Evolutionary conservation across 495 filamentous ascomycete species (phyloP), one percentile per base, ranked within the genome.

Genomic region (Margaritispora aquatica): DNA sequence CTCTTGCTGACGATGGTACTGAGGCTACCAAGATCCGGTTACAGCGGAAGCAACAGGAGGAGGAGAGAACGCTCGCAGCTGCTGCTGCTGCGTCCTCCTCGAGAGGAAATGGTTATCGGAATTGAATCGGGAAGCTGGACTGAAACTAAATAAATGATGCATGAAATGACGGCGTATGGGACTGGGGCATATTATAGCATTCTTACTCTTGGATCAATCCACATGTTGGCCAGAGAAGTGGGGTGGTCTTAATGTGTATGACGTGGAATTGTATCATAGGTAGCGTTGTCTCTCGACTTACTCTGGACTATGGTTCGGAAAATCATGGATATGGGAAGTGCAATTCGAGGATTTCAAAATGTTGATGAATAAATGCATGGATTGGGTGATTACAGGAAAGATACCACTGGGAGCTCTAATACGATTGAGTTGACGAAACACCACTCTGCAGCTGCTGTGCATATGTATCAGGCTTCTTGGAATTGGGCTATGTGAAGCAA

Each of bases 1-100:
- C 87, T 2, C 73, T 81, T 13, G 81, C 87, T 21, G 94, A 98
- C 67, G 94, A 98, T 69, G 94, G 94, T 34, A 97, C 92, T 21
- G 95, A 97, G 74, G 94, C 94, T 36, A 80, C 85, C 26, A 87
- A 88, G 63, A 89, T 95, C 54, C 78, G 80, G 41, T 58, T 79
- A 47, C 81, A 86, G 61, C 74, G 80, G 54, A 69, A 76, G 64
- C 68, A 70, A 61, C 61, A 27, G 27, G 60, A 57, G 13, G 54
- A 60, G 44, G 65, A 62, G 24, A 54, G 54, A 22, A 22, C 34
- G 31, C 13, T 17, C n/a, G 48, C 50, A 31, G 48, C 60, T 19
- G 57, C 57, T 15, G 17, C 51, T 13, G 21, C 47, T 20, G n/a
- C n/a, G n/a, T 29, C 52, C 29, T 17, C 38, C 8, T 3, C 38